Percentiles rank a stretch among this genome's conserved stretches.
Conservation (phyloP, 2,329 filamentous ascomycete genomes). For the Hymenoscyphus albidus region DNA sequence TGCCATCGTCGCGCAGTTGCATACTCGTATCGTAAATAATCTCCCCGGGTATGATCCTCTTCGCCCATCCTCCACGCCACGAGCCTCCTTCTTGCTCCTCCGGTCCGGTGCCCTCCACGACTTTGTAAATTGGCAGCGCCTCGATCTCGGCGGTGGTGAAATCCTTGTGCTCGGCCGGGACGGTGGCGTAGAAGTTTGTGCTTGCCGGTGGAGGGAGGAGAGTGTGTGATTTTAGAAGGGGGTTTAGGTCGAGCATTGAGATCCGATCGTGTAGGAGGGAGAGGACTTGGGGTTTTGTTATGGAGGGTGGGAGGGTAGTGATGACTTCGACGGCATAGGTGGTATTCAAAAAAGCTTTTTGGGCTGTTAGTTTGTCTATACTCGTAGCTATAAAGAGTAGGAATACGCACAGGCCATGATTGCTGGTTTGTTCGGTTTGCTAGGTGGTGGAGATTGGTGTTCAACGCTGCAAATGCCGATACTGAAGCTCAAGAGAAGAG, state of each 20-base stretch:
- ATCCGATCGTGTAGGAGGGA: slow-evolving; percentile 72
- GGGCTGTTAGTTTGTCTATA: not conserved
- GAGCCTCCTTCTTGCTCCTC: slow-evolving; percentile 68
- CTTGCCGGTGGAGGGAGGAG: slow-evolving; percentile 6
- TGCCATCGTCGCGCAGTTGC: slow-evolving; percentile 23
- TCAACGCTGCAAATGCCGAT: not conserved
- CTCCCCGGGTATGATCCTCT: slow-evolving; percentile 27
- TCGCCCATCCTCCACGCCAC: slow-evolving; percentile 67
- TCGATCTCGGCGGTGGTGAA: slow-evolving; percentile 6
- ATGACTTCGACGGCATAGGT: slow-evolving; percentile 42
- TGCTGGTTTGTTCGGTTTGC: not conserved
- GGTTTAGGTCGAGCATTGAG: slow-evolving; percentile 83
- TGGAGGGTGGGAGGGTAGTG: slow-evolving; percentile 66
- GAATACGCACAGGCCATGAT: slow-evolving; percentile 30
- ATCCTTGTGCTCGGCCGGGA: slow-evolving; percentile 32
- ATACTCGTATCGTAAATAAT: slow-evolving; percentile 27
- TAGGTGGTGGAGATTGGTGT: not conserved
- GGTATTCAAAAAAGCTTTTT: slow-evolving; percentile 26
- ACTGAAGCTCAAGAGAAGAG: too few species aligned
- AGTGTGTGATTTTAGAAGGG: slow-evolving; percentile 48
- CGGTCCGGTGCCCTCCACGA: slow-evolving; percentile 37
- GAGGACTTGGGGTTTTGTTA: slow-evolving; percentile 64
- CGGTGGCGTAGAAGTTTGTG: slow-evolving; percentile 57
- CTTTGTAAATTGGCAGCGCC: slow-evolving; percentile 24
- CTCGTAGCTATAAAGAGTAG: not conserved